These are phyloP conservation scores for Nitzschia sp. DNA, from an alignment of 108 stramenopile genomes.

Conservation along the genomic window DNA sequence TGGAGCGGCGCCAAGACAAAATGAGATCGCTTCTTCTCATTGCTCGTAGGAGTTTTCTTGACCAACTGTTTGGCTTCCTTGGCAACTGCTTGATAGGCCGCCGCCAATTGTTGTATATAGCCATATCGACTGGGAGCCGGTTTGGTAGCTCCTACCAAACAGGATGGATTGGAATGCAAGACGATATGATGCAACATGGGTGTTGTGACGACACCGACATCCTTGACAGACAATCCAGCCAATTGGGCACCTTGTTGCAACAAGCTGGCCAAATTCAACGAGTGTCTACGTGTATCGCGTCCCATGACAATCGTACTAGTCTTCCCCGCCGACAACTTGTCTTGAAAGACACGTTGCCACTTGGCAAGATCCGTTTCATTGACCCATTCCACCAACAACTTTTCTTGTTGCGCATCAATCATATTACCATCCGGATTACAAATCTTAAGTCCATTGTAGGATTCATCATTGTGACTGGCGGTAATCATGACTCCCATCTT, in stretches of 20 bases:
- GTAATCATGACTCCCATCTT: conserved; percentile 95
- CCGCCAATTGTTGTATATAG: conserved; percentile 74
- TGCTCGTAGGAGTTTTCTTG: neutral
- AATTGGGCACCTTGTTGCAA: conserved; percentile 58
- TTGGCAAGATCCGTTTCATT: conserved; percentile 51
- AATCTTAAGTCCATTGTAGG: conserved; percentile 96
- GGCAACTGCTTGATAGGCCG: conserved; percentile 65
- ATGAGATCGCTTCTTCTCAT: neutral
- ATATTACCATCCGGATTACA: conserved; percentile 92
- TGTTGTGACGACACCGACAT: conserved; percentile 91
- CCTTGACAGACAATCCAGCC: conserved; percentile 58
- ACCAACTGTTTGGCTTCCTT: conserved; percentile 22
- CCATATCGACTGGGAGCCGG: conserved; percentile 72
- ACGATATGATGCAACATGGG: conserved; percentile 94
- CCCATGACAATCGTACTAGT: too few species aligned
- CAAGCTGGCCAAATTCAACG: conserved; percentile 52
- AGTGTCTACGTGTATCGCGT: conserved; percentile 87
- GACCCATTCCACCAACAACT: conserved; percentile 61
- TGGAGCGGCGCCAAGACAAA: conserved; percentile 34
- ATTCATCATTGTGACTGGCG: conserved; percentile 88
- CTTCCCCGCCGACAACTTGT: neutral
- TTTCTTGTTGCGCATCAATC: conserved; percentile 80
- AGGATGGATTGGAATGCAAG: conserved; percentile 61
- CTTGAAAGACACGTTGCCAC: neutral
- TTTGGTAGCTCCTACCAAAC: conserved; percentile 37